A percentile compares a stretch with the other conserved stretches of the same genome.
These are phyloP conservation scores for Rosa lucieae DNA, from an alignment of 306 rosid species.

Conservation along the genomic window DNA sequence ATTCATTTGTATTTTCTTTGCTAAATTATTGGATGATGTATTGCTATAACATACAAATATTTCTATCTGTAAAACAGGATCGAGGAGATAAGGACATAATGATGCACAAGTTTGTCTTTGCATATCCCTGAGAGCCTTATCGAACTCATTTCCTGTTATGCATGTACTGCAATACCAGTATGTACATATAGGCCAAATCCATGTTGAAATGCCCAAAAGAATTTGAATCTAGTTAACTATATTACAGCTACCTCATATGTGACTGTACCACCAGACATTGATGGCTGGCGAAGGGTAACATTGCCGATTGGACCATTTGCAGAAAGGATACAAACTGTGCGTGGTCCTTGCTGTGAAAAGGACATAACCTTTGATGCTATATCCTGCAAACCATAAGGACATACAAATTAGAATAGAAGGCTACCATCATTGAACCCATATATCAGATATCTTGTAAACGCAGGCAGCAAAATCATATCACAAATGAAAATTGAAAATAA, in stretches of 20 bases:
- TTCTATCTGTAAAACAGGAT: background rate
- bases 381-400: constrained; percentile 54
- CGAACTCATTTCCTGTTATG: background rate
- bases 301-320: constrained; percentile 65
- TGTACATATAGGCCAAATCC: background rate
- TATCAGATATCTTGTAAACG: background rate
- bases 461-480: background rate
- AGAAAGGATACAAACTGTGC: constrained; percentile 64
- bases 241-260: constrained; percentile 57
- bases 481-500: background rate
- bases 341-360: constrained; percentile 62
- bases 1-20: background rate
- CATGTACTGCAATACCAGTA: background rate
- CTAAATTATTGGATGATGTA: background rate
- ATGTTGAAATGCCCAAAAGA: background rate
- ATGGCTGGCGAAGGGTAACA: constrained; percentile 58
- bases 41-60: background rate
- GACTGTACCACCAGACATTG: constrained; percentile 44
- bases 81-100: background rate
- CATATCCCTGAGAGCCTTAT: background rate
- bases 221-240: constrained; percentile 6
- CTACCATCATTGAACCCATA: background rate
- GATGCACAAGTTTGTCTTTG: background rate
- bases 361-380: constrained; percentile 54
- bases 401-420: constrained; percentile 26